Percentiles rank a stretch among this genome's conserved stretches.
Evolutionary conservation across 139 green algal genomes (phyloP).

Genomic region (Coelastrella sp.): DNA sequence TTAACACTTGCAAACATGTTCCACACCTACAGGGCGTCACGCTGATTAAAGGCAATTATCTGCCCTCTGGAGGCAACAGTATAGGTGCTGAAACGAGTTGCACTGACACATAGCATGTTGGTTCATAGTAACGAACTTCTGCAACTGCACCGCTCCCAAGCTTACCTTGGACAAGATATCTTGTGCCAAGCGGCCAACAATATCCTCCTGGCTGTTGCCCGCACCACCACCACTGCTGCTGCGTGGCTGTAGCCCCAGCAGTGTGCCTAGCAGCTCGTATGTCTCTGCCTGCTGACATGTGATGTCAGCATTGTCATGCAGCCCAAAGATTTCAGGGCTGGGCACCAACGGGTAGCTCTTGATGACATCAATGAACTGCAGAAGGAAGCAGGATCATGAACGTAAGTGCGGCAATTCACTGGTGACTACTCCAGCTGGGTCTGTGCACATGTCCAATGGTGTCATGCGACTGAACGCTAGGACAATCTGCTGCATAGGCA

Average conservation of each 20-base stretch:
- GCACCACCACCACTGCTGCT: constrained; percentile 44
- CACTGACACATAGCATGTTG: not conserved
- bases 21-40: too few species aligned
- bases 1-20: too few species aligned
- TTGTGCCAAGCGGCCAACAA: constrained; percentile 64
- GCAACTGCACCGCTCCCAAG: too few species aligned
- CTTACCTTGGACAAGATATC: constrained; percentile 71
- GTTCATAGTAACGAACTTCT: not conserved
- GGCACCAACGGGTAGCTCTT: constrained; percentile 67
- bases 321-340: constrained; percentile 80
- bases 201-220: constrained; percentile 65
- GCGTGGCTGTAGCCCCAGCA: constrained; percentile 85
- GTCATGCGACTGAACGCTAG: too few species aligned
- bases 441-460: too few species aligned
- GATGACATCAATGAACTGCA: constrained; percentile 39
- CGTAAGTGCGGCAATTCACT: too few species aligned
- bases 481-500: too few species aligned
- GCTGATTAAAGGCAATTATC: too few species aligned
- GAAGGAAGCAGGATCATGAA: too few species aligned
- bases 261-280: constrained; percentile 82
- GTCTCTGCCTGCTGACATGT: constrained; percentile 85
- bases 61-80: too few species aligned
- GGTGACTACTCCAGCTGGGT: too few species aligned
- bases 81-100: too few species aligned
- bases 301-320: constrained; percentile 89